A percentile compares a stretch with the other conserved stretches of the same genome.
Conservation (phyloP, 306 rosid genomes). For the Dryas alaskensis region DNA sequence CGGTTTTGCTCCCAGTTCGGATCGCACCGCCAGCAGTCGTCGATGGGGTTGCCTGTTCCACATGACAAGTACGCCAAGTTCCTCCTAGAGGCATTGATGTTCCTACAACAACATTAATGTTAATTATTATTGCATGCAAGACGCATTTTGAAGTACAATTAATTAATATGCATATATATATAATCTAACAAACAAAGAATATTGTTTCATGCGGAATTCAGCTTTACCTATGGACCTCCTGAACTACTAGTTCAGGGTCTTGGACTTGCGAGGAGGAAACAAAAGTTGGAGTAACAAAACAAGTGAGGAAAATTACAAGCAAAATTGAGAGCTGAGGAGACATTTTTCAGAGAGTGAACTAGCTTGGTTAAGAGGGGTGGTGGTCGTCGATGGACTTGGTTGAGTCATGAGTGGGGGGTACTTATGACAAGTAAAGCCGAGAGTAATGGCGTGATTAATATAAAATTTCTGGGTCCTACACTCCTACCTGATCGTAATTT, state of each 20-base stretch:
- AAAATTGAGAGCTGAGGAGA: slow-evolving; percentile 27
- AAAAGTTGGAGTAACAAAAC: slow-evolving; percentile 20
- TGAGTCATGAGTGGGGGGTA: neutral
- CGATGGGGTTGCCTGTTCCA: slow-evolving; percentile 83
- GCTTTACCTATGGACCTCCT: slow-evolving; percentile 67
- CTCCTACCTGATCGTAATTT: slow-evolving; percentile 38
- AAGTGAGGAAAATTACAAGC: slow-evolving; percentile 29
- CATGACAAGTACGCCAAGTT: slow-evolving; percentile 69
- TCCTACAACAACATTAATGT: slow-evolving; percentile 32
- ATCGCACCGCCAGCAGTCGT: slow-evolving; percentile 86
- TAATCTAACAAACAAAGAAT: neutral
- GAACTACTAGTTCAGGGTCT: slow-evolving; percentile 66
- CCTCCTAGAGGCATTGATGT: slow-evolving; percentile 71
- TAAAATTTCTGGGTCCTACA: slow-evolving; percentile 29
- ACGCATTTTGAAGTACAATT: neutral
- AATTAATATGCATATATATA: neutral
- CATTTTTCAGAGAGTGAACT: slow-evolving; percentile 30
- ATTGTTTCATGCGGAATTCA: neutral
- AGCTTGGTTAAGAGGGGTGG: neutral
- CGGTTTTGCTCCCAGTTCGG: slow-evolving; percentile 71
- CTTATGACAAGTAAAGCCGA: slow-evolving; percentile 47
- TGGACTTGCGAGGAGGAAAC: slow-evolving; percentile 42
- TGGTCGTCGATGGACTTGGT: neutral
- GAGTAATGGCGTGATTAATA: slow-evolving; percentile 84
- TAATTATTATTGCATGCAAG: too few relatives aligned